phyloP scores from a whole-genome alignment of 2,329 filamentous ascomycete genomes.

The Aspergillus terreus region DNA sequence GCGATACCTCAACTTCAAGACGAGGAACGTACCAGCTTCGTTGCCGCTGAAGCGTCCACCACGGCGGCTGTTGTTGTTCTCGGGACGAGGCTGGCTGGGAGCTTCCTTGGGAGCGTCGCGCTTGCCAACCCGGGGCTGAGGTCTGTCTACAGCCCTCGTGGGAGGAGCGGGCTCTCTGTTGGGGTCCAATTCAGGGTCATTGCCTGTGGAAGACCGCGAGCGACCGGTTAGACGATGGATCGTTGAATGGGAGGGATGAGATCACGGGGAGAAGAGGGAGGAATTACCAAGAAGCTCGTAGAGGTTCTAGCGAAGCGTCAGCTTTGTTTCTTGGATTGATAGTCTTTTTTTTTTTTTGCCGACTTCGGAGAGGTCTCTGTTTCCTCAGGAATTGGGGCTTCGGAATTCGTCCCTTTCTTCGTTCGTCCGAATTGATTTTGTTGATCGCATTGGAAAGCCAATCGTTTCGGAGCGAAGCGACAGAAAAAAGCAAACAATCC shows the following conservation, averaged over 20 bases:
- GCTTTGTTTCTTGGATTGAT: constrained; percentile 15
- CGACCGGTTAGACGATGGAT: constrained; percentile 24
- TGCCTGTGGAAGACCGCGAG: constrained; percentile 49
- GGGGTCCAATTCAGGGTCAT: constrained; percentile 66
- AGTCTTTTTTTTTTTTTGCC: background rate
- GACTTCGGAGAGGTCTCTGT: too few relatives aligned
- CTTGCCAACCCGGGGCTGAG: constrained; percentile 72
- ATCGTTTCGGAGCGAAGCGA: too few relatives aligned
- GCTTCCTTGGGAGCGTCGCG: constrained; percentile 77
- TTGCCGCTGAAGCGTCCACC: constrained; percentile 62
- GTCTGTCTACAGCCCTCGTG: constrained; percentile 86
- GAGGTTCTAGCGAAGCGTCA: constrained; percentile 68
- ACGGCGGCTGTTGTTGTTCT: constrained; percentile 40
- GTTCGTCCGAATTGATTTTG: background rate
- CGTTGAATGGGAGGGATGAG: constrained; percentile 6
- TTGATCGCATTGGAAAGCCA: background rate
- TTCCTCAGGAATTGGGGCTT: background rate
- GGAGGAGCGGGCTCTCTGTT: constrained; percentile 74
- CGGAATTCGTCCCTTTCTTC: background rate
- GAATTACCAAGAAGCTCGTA: constrained; percentile 94
- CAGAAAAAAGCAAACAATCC: too few relatives aligned
- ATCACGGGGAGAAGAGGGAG: constrained; percentile 19
- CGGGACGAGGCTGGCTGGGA: constrained; percentile 48
- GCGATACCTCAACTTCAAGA: constrained; percentile 1
- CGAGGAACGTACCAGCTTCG: constrained; percentile 72